Base-by-base conservation (phyloP, 2,329 filamentous ascomycete species). In the Alternaria sp. region DNA sequence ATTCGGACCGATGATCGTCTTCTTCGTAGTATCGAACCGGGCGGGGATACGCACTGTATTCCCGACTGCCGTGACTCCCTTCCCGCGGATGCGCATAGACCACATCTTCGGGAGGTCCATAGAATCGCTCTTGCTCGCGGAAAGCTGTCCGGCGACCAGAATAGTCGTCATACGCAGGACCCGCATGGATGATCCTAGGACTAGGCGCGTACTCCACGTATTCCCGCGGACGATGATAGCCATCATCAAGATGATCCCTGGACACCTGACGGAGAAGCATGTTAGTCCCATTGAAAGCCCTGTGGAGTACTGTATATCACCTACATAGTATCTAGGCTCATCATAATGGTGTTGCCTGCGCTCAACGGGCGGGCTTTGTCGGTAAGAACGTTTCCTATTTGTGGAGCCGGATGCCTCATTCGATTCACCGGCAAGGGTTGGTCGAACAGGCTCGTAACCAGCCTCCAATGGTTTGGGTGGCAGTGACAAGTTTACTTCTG, bases 361-460 rank as follows among this genome's bases (percentile, higher is more conserved):
- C 34, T 78, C 75, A 22, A 57, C 34, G 12, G 74, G 64, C 38
- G 74, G 66, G 48, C 69, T 75, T 14, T 65, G 64, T 18, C 63
- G 66, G 53, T 71, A 68, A 4, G 70, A 64, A 12, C 67, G 65
- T 56, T 64, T 71, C 53, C 66, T 72, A 34, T 64, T 64, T 18
- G 57, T 51, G n/a, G 66, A 44, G 30, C 59, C 63, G 18, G 66
- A 38, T 22, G 57, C 32, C 34, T 68, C 67, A 41, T 64, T 69
- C 18, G 61, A 28, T 47, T 71, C 68, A 5, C 55, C 28, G 9
- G 63, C 42, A n/a, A 73, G 64, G 6, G 72, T 70, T 18, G 82
- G 82, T 28, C 76, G 76, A 56, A 79, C 79, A 32, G 81, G 80
- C 68, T 83, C 81, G 70, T 85, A 85, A 63, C 84, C 83, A 67